These are phyloP conservation scores for Fusarium proliferatum DNA, from an alignment of 2,329 filamentous ascomycete genomes.

Conservation along the genomic window DNA sequence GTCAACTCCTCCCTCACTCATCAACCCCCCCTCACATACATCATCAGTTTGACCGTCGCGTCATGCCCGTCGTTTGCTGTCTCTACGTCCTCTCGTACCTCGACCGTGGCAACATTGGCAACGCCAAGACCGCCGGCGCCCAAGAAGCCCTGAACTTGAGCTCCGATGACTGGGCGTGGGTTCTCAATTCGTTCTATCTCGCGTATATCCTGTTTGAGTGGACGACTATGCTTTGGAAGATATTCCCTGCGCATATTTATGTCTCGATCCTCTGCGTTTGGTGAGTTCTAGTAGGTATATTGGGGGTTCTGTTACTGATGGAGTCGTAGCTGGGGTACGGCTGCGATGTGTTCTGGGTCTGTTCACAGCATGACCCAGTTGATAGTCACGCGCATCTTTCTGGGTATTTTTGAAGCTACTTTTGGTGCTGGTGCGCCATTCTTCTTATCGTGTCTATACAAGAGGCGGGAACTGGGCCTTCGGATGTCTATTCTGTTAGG, in stretches of 20 bases:
- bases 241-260: slow-evolving; percentile 30
- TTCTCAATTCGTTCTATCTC: slow-evolving; percentile 38
- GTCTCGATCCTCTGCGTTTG: slow-evolving; percentile 21
- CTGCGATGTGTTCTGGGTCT: slow-evolving; percentile 33
- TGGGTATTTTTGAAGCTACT: slow-evolving; percentile 30
- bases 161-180: slow-evolving; percentile 33
- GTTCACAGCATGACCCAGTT: slow-evolving; percentile 11
- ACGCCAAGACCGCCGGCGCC: slow-evolving; percentile 33
- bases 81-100: slow-evolving; percentile 38
- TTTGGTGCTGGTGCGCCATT: slow-evolving; percentile 36
- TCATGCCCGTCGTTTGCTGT: slow-evolving; percentile 34
- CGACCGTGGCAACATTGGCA: slow-evolving; percentile 38
- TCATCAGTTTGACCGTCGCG: slow-evolving; percentile 17
- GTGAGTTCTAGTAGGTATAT: neutral
- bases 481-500: slow-evolving; percentile 18
- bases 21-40: no score
- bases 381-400: slow-evolving; percentile 9
- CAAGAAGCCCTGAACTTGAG: slow-evolving; percentile 22
- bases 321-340: slow-evolving; percentile 19
- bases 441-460: slow-evolving; percentile 29
- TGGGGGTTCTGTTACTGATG: rapidly evolving
- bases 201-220: slow-evolving; percentile 35
- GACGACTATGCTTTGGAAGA: slow-evolving; percentile 38
- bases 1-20: rapidly evolving
- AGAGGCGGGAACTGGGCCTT: slow-evolving; percentile 20